Evolutionary conservation across 1,284 basidiomycete genomes (phyloP).

Genomic region (Melampsora larici-populina): DNA sequence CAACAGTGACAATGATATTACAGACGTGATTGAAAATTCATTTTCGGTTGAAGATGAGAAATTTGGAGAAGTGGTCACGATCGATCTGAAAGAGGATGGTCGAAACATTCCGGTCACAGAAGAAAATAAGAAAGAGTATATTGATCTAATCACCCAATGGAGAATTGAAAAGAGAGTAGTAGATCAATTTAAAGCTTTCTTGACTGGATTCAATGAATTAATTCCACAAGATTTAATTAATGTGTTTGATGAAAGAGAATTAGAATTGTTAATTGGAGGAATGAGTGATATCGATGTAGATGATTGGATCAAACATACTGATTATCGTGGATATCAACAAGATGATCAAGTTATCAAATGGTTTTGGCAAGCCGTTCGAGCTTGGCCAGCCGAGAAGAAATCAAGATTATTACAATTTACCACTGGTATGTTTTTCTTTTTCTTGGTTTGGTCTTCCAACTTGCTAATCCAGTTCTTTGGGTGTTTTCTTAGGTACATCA

Average conservation of each 20-base stretch:
- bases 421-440: constrained; percentile 62
- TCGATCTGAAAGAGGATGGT: constrained; percentile 86
- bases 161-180: constrained; percentile 87
- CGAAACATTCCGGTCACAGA: constrained; percentile 82
- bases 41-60: constrained; percentile 92
- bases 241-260: constrained; percentile 96
- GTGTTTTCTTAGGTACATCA: constrained; percentile 43
- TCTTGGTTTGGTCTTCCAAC: neutral
- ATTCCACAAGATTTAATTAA: constrained; percentile 92
- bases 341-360: constrained; percentile 91
- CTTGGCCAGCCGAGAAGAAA: constrained; percentile 57
- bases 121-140: constrained; percentile 98
- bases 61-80: constrained; percentile 91
- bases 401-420: constrained; percentile 69
- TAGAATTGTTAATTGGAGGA: constrained; percentile 93
- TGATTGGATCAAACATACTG: constrained; percentile 64
- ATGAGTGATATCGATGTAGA: constrained; percentile 93
- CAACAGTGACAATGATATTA: constrained; percentile 76
- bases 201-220: constrained; percentile 90
- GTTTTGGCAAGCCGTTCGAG: constrained; percentile 99
- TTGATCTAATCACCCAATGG: constrained; percentile 87
- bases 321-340: constrained; percentile 59
- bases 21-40: constrained; percentile 89
- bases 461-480: neutral
- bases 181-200: constrained; percentile 93